phyloP scores from a whole-genome alignment of 2,329 filamentous ascomycete species.

The Phyllosticta citribraziliensis region DNA sequence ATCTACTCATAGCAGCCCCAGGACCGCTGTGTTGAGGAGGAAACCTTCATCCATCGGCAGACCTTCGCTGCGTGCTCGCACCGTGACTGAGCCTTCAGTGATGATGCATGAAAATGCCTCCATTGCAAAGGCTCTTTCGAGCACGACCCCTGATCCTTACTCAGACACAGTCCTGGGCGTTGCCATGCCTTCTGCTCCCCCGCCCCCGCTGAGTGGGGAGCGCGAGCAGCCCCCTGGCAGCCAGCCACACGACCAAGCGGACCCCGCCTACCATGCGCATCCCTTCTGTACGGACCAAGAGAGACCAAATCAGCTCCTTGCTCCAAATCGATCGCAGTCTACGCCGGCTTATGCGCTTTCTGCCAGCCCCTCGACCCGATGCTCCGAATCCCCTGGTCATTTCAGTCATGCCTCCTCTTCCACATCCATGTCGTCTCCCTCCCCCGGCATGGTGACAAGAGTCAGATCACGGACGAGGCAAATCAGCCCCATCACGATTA shows the following conservation, averaged over 20 bases:
- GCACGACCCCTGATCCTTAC: slow-evolving; percentile 29
- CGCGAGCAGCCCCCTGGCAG: slow-evolving; percentile 16
- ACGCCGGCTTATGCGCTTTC: slow-evolving; percentile 59
- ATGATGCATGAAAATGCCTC: slow-evolving; percentile 14
- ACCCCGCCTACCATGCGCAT: neutral
- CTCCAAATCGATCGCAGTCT: slow-evolving; percentile 56
- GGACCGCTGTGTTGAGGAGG: slow-evolving; percentile 33
- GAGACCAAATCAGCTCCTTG: slow-evolving; percentile 46
- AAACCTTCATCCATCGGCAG: slow-evolving; percentile 36
- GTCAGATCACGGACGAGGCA: slow-evolving; percentile 41
- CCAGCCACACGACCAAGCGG: slow-evolving; percentile 4
- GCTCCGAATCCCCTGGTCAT: slow-evolving; percentile 60
- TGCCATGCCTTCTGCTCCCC: slow-evolving; percentile 24
- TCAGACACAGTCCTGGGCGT: slow-evolving; percentile 35
- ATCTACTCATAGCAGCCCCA: slow-evolving; percentile 37
- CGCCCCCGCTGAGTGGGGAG: slow-evolving; percentile 19
- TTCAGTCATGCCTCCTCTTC: slow-evolving; percentile 73
- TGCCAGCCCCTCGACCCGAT: slow-evolving; percentile 63
- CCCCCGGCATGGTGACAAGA: slow-evolving; percentile 47
- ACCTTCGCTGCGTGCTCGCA: slow-evolving; percentile 22
- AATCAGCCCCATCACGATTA: slow-evolving; percentile 45
- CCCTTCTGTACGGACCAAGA: neutral
- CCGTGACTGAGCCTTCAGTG: slow-evolving; percentile 16
- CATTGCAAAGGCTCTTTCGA: slow-evolving; percentile 18
- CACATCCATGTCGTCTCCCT: slow-evolving; percentile 68